phyloP scores from a whole-genome alignment of 2,329 filamentous ascomycete genomes.

The Akanthomyces uredinophilus region DNA sequence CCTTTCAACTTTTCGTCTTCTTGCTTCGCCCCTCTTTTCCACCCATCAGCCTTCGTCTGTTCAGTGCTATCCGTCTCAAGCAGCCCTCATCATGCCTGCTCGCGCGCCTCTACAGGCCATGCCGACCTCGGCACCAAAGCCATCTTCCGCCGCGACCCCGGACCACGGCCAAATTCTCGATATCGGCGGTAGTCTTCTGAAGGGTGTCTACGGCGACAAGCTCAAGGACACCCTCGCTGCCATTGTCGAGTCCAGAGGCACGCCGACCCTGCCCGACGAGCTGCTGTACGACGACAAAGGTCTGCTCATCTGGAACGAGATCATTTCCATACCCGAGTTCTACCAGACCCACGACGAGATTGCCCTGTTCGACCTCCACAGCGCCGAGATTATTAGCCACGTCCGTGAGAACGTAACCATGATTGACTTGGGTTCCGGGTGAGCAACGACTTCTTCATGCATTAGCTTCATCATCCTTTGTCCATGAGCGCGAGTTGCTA shows the following conservation, averaged over 20 bases:
- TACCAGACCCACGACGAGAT: slow-evolving; percentile 40
- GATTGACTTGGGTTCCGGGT: slow-evolving; percentile 39
- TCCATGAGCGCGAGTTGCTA: slow-evolving; percentile 11
- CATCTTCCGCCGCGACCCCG: slow-evolving; percentile 14
- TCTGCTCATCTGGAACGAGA: slow-evolving; percentile 36
- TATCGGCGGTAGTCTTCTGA: slow-evolving; percentile 34
- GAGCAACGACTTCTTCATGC: slow-evolving; percentile 21
- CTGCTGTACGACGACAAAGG: slow-evolving; percentile 35
- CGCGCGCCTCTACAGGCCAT: background rate
- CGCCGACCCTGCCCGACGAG: slow-evolving; percentile 34
- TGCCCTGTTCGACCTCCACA: slow-evolving; percentile 30
- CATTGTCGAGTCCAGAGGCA: slow-evolving; percentile 20
- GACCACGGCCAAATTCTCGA: slow-evolving; percentile 31
- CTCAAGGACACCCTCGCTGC: slow-evolving; percentile 24
- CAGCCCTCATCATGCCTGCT: background rate
- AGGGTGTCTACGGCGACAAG: slow-evolving; percentile 23
- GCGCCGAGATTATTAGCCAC: slow-evolving; percentile 28
- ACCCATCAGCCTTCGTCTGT: background rate
- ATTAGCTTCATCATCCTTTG: slow-evolving; percentile 12
- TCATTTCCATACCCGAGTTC: slow-evolving; percentile 35
- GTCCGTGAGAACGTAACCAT: slow-evolving; percentile 29
- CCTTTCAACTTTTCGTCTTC: too few species aligned
- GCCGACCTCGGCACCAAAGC: background rate
- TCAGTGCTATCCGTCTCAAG: background rate
- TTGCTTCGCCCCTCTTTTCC: background rate